Evolutionary conservation across 768 basidiomycete species (phyloP).

Genomic region (Tylopilus vinaceipallidus): DNA sequence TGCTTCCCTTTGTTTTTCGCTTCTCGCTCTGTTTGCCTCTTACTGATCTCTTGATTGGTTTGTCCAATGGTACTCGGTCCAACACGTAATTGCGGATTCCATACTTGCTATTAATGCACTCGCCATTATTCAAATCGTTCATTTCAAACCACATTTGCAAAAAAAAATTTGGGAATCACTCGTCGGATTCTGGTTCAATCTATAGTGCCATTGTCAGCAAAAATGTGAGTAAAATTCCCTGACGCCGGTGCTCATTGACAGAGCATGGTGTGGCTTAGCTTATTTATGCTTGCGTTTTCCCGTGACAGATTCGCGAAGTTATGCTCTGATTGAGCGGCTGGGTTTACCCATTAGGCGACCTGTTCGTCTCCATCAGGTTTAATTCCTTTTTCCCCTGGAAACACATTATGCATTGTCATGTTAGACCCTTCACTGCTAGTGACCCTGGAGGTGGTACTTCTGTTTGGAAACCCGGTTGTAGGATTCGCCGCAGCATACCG

Average conservation of each 20-base stretch:
- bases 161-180: slow-evolving; percentile 9
- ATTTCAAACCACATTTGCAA: slow-evolving; percentile 3
- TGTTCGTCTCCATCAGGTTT: not conserved
- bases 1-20: not conserved
- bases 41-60: slow-evolving; percentile 18
- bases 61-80: slow-evolving; percentile 23
- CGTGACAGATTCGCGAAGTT: slow-evolving; percentile 47
- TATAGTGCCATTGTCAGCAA: slow-evolving; percentile 68
- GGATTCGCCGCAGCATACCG: slow-evolving; percentile 4
- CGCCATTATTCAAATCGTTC: slow-evolving; percentile 1
- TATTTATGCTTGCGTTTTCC: slow-evolving; percentile 1
- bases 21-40: slow-evolving; percentile 9
- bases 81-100: slow-evolving; percentile 29
- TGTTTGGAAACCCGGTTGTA: no score
- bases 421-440: no score
- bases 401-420: not conserved
- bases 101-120: slow-evolving; percentile 21
- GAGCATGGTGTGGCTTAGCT: no score
- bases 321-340: slow-evolving; percentile 40
- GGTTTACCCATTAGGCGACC: not conserved
- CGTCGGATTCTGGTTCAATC: slow-evolving; percentile 8
- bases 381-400: not conserved
- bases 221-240: slow-evolving; percentile 50
- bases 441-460: not conserved
- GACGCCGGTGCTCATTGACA: no score